These are phyloP conservation scores for Raddia guianensis DNA, from an alignment of 176 grass and related monocot genomes.

Conservation along the genomic window DNA sequence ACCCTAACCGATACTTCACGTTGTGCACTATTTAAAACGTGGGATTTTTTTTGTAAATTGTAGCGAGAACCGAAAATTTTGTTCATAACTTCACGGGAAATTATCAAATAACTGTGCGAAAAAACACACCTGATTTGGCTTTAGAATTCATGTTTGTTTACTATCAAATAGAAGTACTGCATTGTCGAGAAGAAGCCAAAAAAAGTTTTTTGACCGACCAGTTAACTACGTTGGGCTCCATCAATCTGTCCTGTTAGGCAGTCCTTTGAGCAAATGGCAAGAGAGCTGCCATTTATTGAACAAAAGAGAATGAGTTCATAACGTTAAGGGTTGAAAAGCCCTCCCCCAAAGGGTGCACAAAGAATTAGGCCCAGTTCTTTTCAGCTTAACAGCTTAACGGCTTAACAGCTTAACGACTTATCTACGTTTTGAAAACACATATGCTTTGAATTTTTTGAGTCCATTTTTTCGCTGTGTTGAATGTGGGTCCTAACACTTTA, in stretches of 20 bases:
- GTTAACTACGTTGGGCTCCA: conserved; percentile 11
- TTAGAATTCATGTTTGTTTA: neutral
- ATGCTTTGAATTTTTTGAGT: no score
- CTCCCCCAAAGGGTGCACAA: no score
- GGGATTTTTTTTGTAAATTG: neutral
- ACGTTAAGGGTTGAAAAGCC: no score
- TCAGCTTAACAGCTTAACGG: no score
- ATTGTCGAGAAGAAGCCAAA: neutral
- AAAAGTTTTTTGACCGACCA: neutral
- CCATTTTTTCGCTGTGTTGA: no score
- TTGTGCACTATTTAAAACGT: neutral
- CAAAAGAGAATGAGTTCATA: no score
- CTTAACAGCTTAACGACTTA: no score
- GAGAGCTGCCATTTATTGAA: no score
- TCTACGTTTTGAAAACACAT: no score
- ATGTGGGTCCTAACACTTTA: no score
- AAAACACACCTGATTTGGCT: neutral
- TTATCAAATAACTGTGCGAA: neutral
- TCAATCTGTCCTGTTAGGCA: neutral
- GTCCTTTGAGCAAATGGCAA: no score
- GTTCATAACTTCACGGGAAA: neutral
- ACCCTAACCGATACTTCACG: neutral
- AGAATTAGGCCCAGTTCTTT: no score
- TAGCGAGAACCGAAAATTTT: neutral
- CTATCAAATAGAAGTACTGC: neutral